Percentiles rank a stretch among this genome's conserved stretches.
Evolutionary conservation across 495 filamentous ascomycete species (phyloP).

Genomic region (Platismatia glauca): DNA sequence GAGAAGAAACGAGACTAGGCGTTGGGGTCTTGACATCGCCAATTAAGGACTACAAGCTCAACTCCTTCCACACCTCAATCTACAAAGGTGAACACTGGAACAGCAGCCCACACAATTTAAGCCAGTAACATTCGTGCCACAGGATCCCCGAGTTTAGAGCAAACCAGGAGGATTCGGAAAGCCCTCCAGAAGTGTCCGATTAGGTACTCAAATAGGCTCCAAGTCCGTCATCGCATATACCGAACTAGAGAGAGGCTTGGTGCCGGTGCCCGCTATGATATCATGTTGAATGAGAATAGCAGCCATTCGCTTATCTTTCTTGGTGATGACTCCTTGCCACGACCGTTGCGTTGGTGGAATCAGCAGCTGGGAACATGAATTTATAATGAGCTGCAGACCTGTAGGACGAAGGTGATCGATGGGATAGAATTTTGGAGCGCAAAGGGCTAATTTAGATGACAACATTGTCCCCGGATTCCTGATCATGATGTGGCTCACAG

Average conservation of each 20-base stretch:
- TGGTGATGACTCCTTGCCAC: no score
- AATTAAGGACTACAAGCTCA: neutral
- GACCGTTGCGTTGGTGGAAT: no score
- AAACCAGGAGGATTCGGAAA: neutral
- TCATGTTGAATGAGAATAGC: neutral
- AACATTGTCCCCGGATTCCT: neutral
- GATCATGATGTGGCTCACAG: neutral
- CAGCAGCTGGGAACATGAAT: no score
- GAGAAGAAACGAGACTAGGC: neutral
- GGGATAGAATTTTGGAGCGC: neutral
- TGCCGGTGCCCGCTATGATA: neutral
- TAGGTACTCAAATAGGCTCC: neutral
- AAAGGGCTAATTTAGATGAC: neutral
- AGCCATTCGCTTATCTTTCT: neutral
- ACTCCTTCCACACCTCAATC: neutral
- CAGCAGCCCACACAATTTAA: neutral
- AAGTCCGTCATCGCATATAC: neutral
- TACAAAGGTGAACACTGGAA: neutral
- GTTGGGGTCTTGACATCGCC: neutral
- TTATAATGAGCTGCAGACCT: no score
- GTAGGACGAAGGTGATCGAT: neutral
- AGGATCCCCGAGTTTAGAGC: neutral
- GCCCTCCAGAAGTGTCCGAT: neutral
- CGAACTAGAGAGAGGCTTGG: neutral
- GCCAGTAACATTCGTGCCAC: neutral